Evolutionary conservation across 116 monocot species (phyloP).

Genomic region (Dioscorea cayenensis): DNA sequence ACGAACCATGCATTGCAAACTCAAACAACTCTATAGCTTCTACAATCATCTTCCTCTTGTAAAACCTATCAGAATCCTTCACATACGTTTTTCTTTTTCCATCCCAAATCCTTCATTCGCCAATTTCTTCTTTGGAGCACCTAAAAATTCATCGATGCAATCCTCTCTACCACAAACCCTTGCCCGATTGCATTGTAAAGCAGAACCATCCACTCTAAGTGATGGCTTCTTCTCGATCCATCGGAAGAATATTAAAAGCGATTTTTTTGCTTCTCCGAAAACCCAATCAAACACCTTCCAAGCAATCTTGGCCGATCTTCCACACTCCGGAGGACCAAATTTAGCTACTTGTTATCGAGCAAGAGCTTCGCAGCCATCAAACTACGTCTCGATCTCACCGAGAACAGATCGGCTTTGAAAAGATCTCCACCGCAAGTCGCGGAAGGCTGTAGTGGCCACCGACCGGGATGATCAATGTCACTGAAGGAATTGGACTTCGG

Average conservation of each 20-base stretch:
- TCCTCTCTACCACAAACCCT: too few species aligned
- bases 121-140: too few species aligned
- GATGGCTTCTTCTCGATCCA: slow-evolving; percentile 29
- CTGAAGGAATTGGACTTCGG: too few species aligned
- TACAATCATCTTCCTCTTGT: slow-evolving; percentile 29
- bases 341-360: slow-evolving; percentile 15
- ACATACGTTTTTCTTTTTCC: too few species aligned
- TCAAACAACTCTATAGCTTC: slow-evolving; percentile 46
- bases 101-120: too few species aligned
- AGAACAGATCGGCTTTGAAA: slow-evolving; percentile 14
- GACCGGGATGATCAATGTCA: too few species aligned
- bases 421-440: slow-evolving; percentile 23
- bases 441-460: too few species aligned
- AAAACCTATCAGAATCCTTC: too few species aligned
- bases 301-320: slow-evolving; percentile 25
- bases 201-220: slow-evolving; percentile 26
- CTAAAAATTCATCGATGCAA: too few species aligned
- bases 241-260: slow-evolving; percentile 26
- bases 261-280: slow-evolving; percentile 11
- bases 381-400: slow-evolving; percentile 27
- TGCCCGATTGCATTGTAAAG: slow-evolving; percentile 44
- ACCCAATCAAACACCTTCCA: slow-evolving; percentile 38
- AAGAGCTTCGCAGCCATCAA: slow-evolving; percentile 21
- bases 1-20: slow-evolving; percentile 30
- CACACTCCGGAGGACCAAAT: slow-evolving; percentile 33